A percentile compares a stretch with the other conserved stretches of the same genome.
Conservation (phyloP, 1,139 yeast species). For the Sugiyamaella pinicola region DNA sequence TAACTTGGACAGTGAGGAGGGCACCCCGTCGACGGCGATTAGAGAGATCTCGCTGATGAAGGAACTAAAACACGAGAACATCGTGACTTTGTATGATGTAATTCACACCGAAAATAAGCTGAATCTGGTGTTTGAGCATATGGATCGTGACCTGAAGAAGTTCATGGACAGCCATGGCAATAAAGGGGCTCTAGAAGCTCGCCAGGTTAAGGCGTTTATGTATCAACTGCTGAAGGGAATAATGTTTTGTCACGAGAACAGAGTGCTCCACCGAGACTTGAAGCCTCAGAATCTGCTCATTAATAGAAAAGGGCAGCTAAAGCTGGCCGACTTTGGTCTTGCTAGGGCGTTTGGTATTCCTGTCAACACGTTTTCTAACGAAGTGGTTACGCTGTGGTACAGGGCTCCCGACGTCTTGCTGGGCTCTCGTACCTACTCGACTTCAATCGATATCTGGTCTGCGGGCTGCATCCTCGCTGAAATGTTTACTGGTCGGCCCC, state of each 20-base stretch:
- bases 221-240: constrained; percentile 89
- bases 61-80: constrained; percentile 91
- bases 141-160: constrained; percentile 92
- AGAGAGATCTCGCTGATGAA: constrained; percentile 96
- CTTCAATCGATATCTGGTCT: constrained; percentile 98
- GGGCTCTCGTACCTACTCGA: constrained; percentile 93
- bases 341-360: constrained; percentile 99
- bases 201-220: constrained; percentile 85
- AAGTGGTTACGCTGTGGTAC: constrained; percentile 97
- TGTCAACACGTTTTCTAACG: constrained; percentile 94
- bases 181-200: constrained; percentile 77
- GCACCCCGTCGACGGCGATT: constrained; percentile 97
- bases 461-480: constrained; percentile 98
- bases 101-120: constrained; percentile 95
- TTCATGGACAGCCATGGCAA: constrained; percentile 89
- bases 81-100: constrained; percentile 90
- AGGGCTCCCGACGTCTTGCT: constrained; percentile 96
- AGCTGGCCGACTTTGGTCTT: constrained; percentile 95
- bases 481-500: constrained; percentile 97
- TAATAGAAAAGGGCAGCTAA: constrained; percentile 83
- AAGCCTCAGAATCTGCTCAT: constrained; percentile 94
- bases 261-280: constrained; percentile 91
- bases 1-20: constrained; percentile 93
- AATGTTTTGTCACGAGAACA: constrained; percentile 91
- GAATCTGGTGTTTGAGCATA: constrained; percentile 87